Evolutionary conservation across 495 filamentous ascomycete species (phyloP), one percentile per base, ranked within the genome.

Genomic region (Collariella sp.): DNA sequence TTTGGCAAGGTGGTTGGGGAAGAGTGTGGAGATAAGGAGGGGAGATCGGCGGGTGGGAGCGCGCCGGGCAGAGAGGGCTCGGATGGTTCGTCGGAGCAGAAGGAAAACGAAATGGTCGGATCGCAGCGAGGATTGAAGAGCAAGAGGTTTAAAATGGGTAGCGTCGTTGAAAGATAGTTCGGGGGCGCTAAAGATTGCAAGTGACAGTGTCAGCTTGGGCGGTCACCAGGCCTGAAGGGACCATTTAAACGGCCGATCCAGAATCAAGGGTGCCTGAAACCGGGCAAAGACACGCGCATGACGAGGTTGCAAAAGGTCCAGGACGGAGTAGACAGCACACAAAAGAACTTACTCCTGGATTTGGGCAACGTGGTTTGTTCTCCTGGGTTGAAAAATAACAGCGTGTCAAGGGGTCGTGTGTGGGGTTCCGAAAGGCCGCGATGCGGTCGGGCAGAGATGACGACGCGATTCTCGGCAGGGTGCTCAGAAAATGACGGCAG

Each of bases 371-470:
- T 55, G 51, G 43, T 55, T 24, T 58, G 56, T 43, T 7, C 22
- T 40, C 35, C 59, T 52, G 46, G 39, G 58, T 41, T 13, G 50
- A 46, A 33, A 52, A 34, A 33, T 24, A 50, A 33, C 39, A 57
- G 52, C 41, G 54, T 48, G 50, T 49, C 19, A 46, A 36, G 47
- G n/a, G 34, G 24, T 15, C 19, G 23, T 29, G 33, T 33, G 20
- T 19, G 23, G 34, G 33, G 43, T 35, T 48, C 46, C 41, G 33
- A 43, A 26, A 34, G 29, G 20, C 26, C 26, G 26, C 13, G 47
- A 42, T 47, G 57, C 19, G 51, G 55, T 58, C 36, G 52, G 55
- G 55, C 55, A 58, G 29, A 52, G 60, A 57, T 63, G 56, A 49
- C 40, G 48, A 58, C 57, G 54, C 29, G 54, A 55, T 47, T 3